Percentiles rank a stretch among this genome's conserved stretches.
Conservation (phyloP, 2,329 filamentous ascomycete species). For the Colletotrichum sp. region DNA sequence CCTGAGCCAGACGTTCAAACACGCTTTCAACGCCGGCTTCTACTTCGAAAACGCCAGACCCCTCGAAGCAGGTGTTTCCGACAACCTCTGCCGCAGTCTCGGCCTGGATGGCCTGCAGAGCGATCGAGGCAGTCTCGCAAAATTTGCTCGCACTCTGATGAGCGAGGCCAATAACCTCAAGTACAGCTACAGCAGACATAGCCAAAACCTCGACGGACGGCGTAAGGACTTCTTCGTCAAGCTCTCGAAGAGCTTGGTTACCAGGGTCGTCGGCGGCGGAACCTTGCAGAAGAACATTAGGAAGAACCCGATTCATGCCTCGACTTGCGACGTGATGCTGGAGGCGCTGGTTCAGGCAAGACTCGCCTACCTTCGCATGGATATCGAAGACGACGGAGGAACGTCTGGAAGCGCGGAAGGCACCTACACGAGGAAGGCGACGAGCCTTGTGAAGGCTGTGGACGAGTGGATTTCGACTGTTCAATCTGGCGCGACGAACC, state of each 20-base stretch:
- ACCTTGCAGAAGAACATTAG: not conserved
- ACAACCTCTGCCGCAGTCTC: not conserved
- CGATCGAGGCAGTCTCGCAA: rapidly evolving
- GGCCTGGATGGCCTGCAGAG: not conserved
- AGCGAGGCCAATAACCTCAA: not conserved
- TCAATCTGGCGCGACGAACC: not conserved
- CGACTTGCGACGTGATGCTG: not conserved
- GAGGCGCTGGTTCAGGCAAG: not conserved
- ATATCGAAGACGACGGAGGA: not conserved
- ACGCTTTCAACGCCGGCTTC: not conserved
- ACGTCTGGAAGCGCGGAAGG: not conserved
- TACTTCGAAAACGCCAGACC: not conserved
- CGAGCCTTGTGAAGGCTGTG: not conserved
- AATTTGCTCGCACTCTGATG: not conserved
- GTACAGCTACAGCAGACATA: not conserved
- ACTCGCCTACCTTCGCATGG: not conserved
- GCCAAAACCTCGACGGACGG: not conserved
- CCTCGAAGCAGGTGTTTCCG: not conserved
- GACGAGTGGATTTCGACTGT: not conserved
- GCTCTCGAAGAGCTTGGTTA: not conserved
- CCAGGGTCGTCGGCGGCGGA: not conserved
- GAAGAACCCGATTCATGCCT: not conserved
- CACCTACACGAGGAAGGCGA: not conserved
- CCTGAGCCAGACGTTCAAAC: not conserved
- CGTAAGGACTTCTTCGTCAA: not conserved